Evolutionary conservation across 352 stramenopile genomes (phyloP).

Genomic region (Aphanomyces euteiches): DNA sequence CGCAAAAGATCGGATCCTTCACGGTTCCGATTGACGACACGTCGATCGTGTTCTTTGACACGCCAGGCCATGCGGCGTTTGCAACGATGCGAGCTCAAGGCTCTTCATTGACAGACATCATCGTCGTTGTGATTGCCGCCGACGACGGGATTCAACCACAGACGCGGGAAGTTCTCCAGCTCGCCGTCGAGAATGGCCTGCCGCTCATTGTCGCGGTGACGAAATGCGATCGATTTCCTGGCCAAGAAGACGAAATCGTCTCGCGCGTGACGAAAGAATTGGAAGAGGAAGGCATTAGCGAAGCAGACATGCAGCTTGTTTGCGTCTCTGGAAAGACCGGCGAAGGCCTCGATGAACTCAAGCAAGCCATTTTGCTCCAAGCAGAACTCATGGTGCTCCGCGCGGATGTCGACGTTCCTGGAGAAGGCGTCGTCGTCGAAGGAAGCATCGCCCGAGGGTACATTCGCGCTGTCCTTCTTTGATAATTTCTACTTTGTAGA

Average conservation of each 20-base stretch:
- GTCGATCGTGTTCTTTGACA: conserved; percentile 98
- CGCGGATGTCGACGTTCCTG: conserved; percentile 81
- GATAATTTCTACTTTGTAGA: conserved; percentile 26
- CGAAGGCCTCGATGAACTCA: conserved; percentile 91
- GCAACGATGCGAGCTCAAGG: conserved; percentile 96
- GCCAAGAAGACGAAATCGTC: conserved; percentile 54
- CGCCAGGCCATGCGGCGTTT: conserved; percentile 98
- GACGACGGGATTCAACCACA: conserved; percentile 99
- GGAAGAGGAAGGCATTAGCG: conserved; percentile 92
- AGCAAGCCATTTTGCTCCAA: conserved; percentile 95
- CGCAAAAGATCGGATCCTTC: conserved; percentile 97
- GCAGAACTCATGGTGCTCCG: conserved; percentile 96
- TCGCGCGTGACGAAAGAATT: conserved; percentile 83
- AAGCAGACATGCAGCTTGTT: conserved; percentile 90
- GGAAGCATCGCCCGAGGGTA: conserved; percentile 88
- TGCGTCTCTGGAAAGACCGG: conserved; percentile 96
- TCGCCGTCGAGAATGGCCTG: conserved; percentile 92
- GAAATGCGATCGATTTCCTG: conserved; percentile 92
- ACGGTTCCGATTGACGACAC: conserved; percentile 91
- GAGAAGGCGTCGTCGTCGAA: conserved; percentile 96
- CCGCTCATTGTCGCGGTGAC: conserved; percentile 97
- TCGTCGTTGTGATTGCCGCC: conserved; percentile 96
- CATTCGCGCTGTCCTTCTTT: neutral
- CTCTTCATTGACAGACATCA: conserved; percentile 96
- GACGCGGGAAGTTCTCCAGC: conserved; percentile 94